A percentile compares a stretch with the other conserved stretches of the same genome.
Conservation (phyloP, 495 filamentous ascomycete species). For the Aspergillus cavernicola region DNA sequence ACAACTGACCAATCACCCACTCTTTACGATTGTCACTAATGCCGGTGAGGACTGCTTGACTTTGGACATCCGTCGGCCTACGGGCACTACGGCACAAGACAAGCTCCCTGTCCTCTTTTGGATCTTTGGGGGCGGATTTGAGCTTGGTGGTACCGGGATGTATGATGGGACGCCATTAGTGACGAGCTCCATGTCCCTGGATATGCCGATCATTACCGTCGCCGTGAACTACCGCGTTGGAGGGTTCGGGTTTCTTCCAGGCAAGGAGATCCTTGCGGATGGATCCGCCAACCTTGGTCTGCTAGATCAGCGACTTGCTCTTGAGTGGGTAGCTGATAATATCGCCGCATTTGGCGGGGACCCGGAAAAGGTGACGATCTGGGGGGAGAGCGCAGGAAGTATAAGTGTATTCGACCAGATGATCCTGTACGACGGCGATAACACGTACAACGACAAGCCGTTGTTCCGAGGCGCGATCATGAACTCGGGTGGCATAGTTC, state of each 20-base stretch:
- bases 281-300: slow-evolving; percentile 55
- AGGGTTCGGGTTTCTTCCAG: slow-evolving; percentile 68
- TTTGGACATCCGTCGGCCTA: slow-evolving; percentile 61
- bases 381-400: slow-evolving; percentile 69
- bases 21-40: slow-evolving; percentile 48
- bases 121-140: slow-evolving; percentile 68
- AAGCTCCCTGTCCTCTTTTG: slow-evolving; percentile 64
- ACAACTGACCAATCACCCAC: slow-evolving; percentile 48
- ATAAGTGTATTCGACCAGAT: slow-evolving; percentile 72
- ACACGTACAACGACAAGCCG: slow-evolving; percentile 63
- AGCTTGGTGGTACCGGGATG: slow-evolving; percentile 54
- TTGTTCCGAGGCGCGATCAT: slow-evolving; percentile 71
- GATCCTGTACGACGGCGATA: slow-evolving; percentile 63
- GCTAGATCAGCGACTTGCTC: slow-evolving; percentile 48
- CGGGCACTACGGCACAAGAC: slow-evolving; percentile 47
- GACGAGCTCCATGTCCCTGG: slow-evolving; percentile 44
- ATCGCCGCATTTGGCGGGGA: slow-evolving; percentile 56
- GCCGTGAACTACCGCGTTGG: slow-evolving; percentile 77
- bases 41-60: slow-evolving; percentile 64
- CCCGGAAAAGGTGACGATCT: slow-evolving; percentile 63
- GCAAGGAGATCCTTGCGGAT: slow-evolving; percentile 62
- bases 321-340: slow-evolving; percentile 54
- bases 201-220: slow-evolving; percentile 66
- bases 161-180: slow-evolving; percentile 59
- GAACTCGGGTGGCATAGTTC: slow-evolving; percentile 64